phyloP scores from a whole-genome alignment of 108 stramenopile species.

The Cylindrotheca fusiformis region DNA sequence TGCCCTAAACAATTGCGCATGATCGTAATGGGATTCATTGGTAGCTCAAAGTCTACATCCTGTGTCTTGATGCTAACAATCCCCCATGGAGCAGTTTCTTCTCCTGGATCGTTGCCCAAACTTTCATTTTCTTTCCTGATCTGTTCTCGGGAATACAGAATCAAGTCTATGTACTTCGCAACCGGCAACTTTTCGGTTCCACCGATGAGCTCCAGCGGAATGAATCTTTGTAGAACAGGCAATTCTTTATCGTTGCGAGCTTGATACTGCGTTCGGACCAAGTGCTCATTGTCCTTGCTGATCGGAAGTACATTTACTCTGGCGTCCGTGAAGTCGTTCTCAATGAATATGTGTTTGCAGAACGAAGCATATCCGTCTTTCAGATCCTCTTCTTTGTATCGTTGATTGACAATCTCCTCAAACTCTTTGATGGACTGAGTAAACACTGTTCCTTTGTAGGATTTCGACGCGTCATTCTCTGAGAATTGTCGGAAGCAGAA shows the following conservation, averaged over 20 bases:
- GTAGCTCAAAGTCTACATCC: slow-evolving; percentile 83
- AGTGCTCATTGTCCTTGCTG: slow-evolving; percentile 74
- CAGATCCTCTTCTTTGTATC: slow-evolving; percentile 55
- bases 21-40: slow-evolving; percentile 78
- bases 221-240: slow-evolving; percentile 84
- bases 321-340: slow-evolving; percentile 83
- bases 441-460: slow-evolving; percentile 72
- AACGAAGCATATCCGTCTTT: slow-evolving; percentile 96
- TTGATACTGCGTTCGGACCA: slow-evolving; percentile 83
- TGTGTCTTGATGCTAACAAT: slow-evolving; percentile 98
- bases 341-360: slow-evolving; percentile 97
- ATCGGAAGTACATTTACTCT: slow-evolving; percentile 74
- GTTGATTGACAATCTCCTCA: slow-evolving; percentile 70
- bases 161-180: slow-evolving; percentile 91
- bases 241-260: slow-evolving; percentile 90
- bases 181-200: slow-evolving; percentile 49
- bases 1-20: slow-evolving; percentile 77
- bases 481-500: slow-evolving; percentile 85
- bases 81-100: slow-evolving; percentile 87
- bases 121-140: slow-evolving; percentile 80
- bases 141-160: slow-evolving; percentile 94
- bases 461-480: slow-evolving; percentile 45
- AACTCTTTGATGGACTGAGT: slow-evolving; percentile 60
- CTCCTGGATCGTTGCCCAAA: slow-evolving; percentile 65
- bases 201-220: slow-evolving; percentile 57